These are phyloP conservation scores for Conidiobolus incongruus DNA, from an alignment of 371 early-diverging fungal species.

Conservation along the genomic window DNA sequence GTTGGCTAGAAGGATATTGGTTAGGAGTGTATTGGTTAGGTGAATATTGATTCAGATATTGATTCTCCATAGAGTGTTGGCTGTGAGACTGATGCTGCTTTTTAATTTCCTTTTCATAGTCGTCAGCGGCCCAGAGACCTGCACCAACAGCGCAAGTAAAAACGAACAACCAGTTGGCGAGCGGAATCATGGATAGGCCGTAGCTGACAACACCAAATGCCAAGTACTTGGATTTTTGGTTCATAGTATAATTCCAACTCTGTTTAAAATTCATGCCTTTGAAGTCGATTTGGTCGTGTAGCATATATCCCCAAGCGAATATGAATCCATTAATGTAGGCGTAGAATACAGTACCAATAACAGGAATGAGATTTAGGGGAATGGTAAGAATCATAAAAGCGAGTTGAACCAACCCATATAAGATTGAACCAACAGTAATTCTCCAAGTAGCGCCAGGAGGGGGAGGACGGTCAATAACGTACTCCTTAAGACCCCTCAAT, in stretches of 20 bases:
- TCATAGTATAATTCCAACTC: conserved; percentile 18
- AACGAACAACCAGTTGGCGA: conserved; percentile 38
- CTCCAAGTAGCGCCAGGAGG: neutral
- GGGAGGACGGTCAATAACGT: neutral
- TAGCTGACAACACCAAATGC: conserved; percentile 36
- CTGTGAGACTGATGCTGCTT: no score
- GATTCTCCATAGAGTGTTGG: no score
- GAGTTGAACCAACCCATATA: conserved; percentile 9
- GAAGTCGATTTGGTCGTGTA: conserved; percentile 28
- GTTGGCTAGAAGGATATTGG: no score
- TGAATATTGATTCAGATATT: no score
- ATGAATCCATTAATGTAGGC: conserved; percentile 30
- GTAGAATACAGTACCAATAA: conserved; percentile 23
- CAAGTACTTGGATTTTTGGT: conserved; percentile 14
- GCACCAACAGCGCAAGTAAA: conserved; percentile 57
- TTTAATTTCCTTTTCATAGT: neutral
- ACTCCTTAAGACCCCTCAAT: conserved; percentile 1
- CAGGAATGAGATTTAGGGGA: conserved; percentile 31
- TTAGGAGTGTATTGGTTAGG: no score
- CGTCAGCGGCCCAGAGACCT: conserved; percentile 29
- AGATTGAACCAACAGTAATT: neutral
- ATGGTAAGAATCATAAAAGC: conserved; percentile 23
- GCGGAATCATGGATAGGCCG: conserved; percentile 33
- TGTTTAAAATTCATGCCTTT: conserved; percentile 22
- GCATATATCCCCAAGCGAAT: conserved; percentile 18